A percentile compares a stretch with the other conserved stretches of the same genome.
Conservation (phyloP, 768 basidiomycete species). For the Candolleomyces eurysporus region DNA sequence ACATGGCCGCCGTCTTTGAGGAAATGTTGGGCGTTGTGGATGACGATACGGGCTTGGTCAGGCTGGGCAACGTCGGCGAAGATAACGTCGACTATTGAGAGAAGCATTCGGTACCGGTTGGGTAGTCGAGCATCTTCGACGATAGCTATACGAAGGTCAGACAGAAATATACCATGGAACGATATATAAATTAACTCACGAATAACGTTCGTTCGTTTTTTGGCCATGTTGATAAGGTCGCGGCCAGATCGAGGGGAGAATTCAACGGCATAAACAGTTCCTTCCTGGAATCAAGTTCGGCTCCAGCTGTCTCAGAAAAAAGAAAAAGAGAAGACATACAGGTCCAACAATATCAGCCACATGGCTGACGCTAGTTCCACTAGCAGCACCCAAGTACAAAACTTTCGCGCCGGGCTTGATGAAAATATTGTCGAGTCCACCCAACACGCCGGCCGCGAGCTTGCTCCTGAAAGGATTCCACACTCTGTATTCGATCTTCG, state of each 20-base stretch:
- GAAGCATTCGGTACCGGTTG: slow-evolving; percentile 95
- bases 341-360: slow-evolving; percentile 99
- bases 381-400: slow-evolving; percentile 95
- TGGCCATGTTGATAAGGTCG: slow-evolving; percentile 98
- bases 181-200: slow-evolving; percentile 58
- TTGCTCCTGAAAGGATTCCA: slow-evolving; percentile 99
- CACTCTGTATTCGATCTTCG: slow-evolving; percentile 95
- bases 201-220: slow-evolving; percentile 98
- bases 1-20: slow-evolving; percentile 90
- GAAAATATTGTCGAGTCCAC: slow-evolving; percentile 91
- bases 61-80: slow-evolving; percentile 99
- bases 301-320: neutral
- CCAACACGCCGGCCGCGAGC: slow-evolving; percentile 93
- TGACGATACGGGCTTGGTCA: slow-evolving; percentile 97
- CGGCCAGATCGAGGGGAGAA: slow-evolving; percentile 96
- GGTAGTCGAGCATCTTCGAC: slow-evolving; percentile 97
- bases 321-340: slow-evolving; percentile 41
- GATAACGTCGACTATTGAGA: slow-evolving; percentile 94
- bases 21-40: slow-evolving; percentile 92
- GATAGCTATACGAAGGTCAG: slow-evolving; percentile 57
- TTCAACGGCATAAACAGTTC: slow-evolving; percentile 97
- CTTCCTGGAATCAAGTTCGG: slow-evolving; percentile 56
- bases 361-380: slow-evolving; percentile 97
- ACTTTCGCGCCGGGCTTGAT: slow-evolving; percentile 95
- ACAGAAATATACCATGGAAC: neutral